A percentile compares a stretch with the other conserved stretches of the same genome.
Conservation (phyloP, 176 grass and related monocot genomes). For the Phoenix dactylifera region DNA sequence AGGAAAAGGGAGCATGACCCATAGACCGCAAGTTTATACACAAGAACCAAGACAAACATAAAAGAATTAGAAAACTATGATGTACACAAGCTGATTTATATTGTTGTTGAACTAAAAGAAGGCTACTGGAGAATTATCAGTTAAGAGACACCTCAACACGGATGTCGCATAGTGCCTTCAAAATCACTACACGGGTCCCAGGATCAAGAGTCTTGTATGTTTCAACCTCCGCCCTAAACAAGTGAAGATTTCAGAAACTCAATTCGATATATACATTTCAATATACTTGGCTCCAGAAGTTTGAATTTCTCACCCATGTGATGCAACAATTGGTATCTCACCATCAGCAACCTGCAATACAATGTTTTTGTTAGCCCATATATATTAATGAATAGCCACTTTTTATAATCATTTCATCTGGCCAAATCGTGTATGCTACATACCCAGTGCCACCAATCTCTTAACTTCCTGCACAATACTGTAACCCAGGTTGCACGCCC, state of each 20-base stretch:
- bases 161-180: conserved; percentile 12
- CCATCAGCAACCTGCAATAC: conserved; percentile 80
- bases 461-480: conserved; percentile 78
- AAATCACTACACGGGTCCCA: conserved; percentile 6
- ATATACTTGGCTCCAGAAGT: not conserved
- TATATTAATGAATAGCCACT: conserved; percentile 19
- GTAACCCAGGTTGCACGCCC: conserved; percentile 72
- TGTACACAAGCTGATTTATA: too few species aligned
- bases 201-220: conserved; percentile 16
- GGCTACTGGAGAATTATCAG: too few species aligned
- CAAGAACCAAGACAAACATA: too few species aligned
- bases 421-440: conserved; percentile 6
- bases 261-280: too few species aligned
- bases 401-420: conserved; percentile 18
- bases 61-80: too few species aligned
- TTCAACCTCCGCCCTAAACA: conserved; percentile 32
- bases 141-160: conserved; percentile 7
- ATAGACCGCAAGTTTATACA: too few species aligned
- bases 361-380: conserved; percentile 2
- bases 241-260: not conserved
- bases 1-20: too few species aligned
- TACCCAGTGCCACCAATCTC: conserved; percentile 99
- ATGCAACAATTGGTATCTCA: conserved; percentile 65
- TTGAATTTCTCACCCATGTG: conserved; percentile 62
- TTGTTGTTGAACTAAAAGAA: too few species aligned